Evolutionary conservation across 371 early-diverging fungal genomes (phyloP), one percentile per base, ranked within the genome.

Genomic region (Mucor indicus): DNA sequence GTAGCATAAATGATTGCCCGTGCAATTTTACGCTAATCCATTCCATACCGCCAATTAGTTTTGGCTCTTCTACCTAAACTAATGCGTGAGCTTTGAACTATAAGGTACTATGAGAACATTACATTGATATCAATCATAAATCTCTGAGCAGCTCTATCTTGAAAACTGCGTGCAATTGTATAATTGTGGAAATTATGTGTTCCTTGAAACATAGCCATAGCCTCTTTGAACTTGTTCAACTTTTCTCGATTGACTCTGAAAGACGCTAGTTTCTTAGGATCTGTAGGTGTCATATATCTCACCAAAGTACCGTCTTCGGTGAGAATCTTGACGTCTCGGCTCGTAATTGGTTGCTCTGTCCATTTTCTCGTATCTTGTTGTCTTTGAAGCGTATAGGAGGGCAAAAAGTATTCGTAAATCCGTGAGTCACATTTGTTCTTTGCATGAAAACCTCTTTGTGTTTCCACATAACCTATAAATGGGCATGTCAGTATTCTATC

Each of bases 1-100:
- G 99, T 29, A 99, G 77, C 96, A 99, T 95, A 61, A 99, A 99
- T 25, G 96, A 90, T 69, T 99, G 98, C 3, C 99, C 99, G 40
- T 92, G 85, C 16, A 99, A 87, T 54, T 85, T 86, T 30, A 98
- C 65, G 33, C 85, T 84, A 17, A 99, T 54, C 98, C 99, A 99
- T 61, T 98, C 97, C 31, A 76, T 77, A 1, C 83, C 92, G 17
- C 84, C 64, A 25, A 79, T 75, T n/a, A 90, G 49, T 62, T 81
- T 88, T 12, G 95, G 96, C 3, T 91, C 88, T 12, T 70, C 51
- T 19, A 69, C 69, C 86, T 84, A 33, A 13, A 39, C 9, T 12
- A 9, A 24, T 9, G 21, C 12, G 27, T 17, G 12, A 1, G 4
- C 20, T 15, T 33, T 11, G 32, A 44, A 13, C 23, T n/a, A 21